A percentile compares a stretch with the other conserved stretches of the same genome.
Evolutionary conservation across 2,329 filamentous ascomycete species (phyloP).

Genomic region (Alternaria conjuncta): DNA sequence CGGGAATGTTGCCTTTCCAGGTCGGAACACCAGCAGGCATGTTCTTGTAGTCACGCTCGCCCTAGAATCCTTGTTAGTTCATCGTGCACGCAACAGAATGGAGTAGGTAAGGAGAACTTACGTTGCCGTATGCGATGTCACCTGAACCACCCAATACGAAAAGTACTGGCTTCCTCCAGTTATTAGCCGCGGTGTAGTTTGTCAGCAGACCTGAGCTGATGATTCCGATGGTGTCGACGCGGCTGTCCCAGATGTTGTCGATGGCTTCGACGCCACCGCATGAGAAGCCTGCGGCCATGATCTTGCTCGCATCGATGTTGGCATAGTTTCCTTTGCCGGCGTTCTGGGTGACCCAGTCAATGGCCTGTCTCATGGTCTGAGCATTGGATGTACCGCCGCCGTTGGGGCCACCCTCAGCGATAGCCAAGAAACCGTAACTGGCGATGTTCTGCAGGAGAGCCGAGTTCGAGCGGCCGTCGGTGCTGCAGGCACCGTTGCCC

Average conservation of each 20-base stretch:
- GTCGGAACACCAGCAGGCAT: slow-evolving; percentile 14
- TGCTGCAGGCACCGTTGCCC: slow-evolving; percentile 33
- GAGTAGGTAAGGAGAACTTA: slow-evolving; percentile 5
- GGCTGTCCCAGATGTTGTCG: slow-evolving; percentile 18
- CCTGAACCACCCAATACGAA: slow-evolving; percentile 20
- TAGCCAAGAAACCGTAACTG: slow-evolving; percentile 25
- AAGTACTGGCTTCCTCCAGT: slow-evolving; percentile 21
- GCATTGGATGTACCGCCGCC: slow-evolving; percentile 15
- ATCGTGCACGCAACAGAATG: not conserved
- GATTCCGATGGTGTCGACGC: slow-evolving; percentile 22
- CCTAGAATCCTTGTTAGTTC: slow-evolving; percentile 4
- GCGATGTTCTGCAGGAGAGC: slow-evolving; percentile 18
- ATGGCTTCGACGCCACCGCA: slow-evolving; percentile 27
- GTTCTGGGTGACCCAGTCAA: slow-evolving; percentile 20
- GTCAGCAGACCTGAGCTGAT: slow-evolving; percentile 21
- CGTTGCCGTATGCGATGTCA: slow-evolving; percentile 28
- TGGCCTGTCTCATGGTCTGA: slow-evolving; percentile 12
- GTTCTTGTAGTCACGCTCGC: slow-evolving; percentile 25
- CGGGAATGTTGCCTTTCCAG: slow-evolving; percentile 30
- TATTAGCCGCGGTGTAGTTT: slow-evolving; percentile 12
- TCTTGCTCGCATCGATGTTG: slow-evolving; percentile 25
- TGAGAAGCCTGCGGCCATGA: slow-evolving; percentile 21
- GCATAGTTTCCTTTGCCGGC: slow-evolving; percentile 24
- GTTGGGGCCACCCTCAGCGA: slow-evolving; percentile 21
- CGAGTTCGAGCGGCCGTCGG: slow-evolving; percentile 18